Evolutionary conservation across 75 land plant genomes (phyloP).

Genomic region (Cupressus sempervirens): DNA sequence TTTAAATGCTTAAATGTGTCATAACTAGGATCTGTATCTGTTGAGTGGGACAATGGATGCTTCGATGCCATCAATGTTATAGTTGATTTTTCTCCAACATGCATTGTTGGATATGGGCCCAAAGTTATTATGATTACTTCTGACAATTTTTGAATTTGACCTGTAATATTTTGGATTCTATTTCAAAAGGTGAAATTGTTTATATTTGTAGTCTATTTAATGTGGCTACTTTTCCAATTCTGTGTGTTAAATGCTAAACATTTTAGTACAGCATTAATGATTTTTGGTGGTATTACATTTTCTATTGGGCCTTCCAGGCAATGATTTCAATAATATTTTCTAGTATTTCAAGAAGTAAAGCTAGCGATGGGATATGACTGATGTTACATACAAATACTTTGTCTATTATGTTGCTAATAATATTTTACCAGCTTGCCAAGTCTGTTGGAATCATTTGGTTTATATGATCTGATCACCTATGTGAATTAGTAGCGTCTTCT

Average conservation of each 20-base stretch:
- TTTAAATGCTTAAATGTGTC: not conserved
- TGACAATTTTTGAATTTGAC: not conserved
- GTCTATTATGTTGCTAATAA: not conserved
- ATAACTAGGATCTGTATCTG: not conserved
- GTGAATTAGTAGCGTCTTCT: not conserved
- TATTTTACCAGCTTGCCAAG: too few relatives aligned
- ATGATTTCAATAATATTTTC: too few relatives aligned
- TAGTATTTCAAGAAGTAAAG: too few relatives aligned
- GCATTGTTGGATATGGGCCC: not conserved
- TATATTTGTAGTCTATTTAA: not conserved
- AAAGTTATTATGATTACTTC: not conserved
- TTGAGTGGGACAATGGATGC: not conserved
- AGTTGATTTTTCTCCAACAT: conserved; percentile 2
- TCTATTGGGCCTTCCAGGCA: not conserved
- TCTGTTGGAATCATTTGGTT: not conserved
- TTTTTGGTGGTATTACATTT: not conserved
- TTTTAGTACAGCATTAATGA: not conserved
- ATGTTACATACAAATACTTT: too few relatives aligned
- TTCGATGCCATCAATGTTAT: not conserved
- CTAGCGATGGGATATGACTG: too few relatives aligned
- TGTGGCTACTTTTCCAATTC: not conserved
- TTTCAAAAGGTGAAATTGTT: not conserved
- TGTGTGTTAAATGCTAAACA: not conserved
- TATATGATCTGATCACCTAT: not conserved
- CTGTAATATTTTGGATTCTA: not conserved